Conservation (phyloP, 331 rosid genomes). For the Cucumis variabilis region DNA sequence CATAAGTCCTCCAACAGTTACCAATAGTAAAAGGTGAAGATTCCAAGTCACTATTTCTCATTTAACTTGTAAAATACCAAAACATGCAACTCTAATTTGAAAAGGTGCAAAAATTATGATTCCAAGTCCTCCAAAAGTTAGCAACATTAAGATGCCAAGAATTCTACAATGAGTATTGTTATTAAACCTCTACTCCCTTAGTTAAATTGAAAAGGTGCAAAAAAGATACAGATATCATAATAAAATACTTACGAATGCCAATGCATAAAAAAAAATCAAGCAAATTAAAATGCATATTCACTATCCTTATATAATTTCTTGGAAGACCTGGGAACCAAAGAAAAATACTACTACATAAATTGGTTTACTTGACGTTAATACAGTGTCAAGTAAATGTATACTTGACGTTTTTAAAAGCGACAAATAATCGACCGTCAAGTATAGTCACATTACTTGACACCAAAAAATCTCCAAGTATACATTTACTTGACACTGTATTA, state of each 20-base stretch:
- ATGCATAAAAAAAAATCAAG: background rate
- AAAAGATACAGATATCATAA: background rate
- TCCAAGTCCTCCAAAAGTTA: slow-evolving; percentile 29
- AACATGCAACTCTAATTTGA: background rate
- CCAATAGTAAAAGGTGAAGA: background rate
- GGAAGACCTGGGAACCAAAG: slow-evolving; percentile 94
- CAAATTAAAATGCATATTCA: slow-evolving; percentile 50
- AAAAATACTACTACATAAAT: too few relatives aligned
- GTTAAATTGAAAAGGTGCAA: background rate
- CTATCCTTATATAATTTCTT: slow-evolving; percentile 91
- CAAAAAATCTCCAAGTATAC: too few relatives aligned
- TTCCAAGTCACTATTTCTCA: background rate
- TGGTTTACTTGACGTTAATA: too few relatives aligned
- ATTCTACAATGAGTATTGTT: background rate
- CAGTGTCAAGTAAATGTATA: too few relatives aligned
- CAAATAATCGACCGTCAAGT: too few relatives aligned
- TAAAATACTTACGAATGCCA: too few relatives aligned
- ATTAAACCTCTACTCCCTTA: background rate
- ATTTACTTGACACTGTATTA: too few relatives aligned
- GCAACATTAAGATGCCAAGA: background rate
- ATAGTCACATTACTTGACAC: too few relatives aligned
- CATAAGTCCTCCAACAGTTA: background rate
- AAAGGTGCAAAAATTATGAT: too few relatives aligned
- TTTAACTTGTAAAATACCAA: background rate
- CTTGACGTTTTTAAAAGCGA: too few relatives aligned